phyloP scores from a whole-genome alignment of 805 yeast species.

The Priceomyces fermenticarens region DNA sequence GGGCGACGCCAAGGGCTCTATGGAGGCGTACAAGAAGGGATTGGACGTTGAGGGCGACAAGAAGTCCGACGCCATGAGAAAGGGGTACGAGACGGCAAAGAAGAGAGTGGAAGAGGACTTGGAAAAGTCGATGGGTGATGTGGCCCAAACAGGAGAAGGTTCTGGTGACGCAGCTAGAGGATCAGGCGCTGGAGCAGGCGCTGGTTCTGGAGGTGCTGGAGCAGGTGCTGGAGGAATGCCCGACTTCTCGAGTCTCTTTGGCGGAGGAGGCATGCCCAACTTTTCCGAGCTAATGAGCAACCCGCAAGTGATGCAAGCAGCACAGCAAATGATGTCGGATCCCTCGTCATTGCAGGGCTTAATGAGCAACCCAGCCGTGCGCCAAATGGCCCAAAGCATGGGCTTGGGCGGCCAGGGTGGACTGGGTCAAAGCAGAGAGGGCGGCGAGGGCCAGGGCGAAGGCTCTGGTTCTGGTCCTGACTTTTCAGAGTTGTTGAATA shows the following conservation, averaged over 20 bases:
- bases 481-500: slow-evolving; percentile 70
- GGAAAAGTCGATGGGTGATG: slow-evolving; percentile 33
- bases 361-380: slow-evolving; percentile 76
- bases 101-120: slow-evolving; percentile 78
- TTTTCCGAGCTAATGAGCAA: slow-evolving; percentile 73
- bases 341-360: slow-evolving; percentile 72
- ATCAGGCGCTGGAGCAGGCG: neutral
- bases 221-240: slow-evolving; percentile 62
- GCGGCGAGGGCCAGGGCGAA: slow-evolving; percentile 33
- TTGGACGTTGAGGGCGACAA: slow-evolving; percentile 81
- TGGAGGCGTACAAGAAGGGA: slow-evolving; percentile 88
- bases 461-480: slow-evolving; percentile 41
- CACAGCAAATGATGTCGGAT: slow-evolving; percentile 82
- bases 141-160: slow-evolving; percentile 21
- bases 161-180: neutral
- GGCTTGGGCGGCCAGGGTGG: slow-evolving; percentile 53
- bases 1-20: slow-evolving; percentile 86
- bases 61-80: slow-evolving; percentile 85
- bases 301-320: slow-evolving; percentile 90
- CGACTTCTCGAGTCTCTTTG: slow-evolving; percentile 70
- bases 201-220: slow-evolving; percentile 1
- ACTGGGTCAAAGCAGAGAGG: too few species aligned
- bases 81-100: slow-evolving; percentile 92
- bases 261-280: slow-evolving; percentile 72
- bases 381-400: slow-evolving; percentile 79